Base-by-base conservation (phyloP, 495 filamentous ascomycete genomes). In the Coniosporium apollinis region DNA sequence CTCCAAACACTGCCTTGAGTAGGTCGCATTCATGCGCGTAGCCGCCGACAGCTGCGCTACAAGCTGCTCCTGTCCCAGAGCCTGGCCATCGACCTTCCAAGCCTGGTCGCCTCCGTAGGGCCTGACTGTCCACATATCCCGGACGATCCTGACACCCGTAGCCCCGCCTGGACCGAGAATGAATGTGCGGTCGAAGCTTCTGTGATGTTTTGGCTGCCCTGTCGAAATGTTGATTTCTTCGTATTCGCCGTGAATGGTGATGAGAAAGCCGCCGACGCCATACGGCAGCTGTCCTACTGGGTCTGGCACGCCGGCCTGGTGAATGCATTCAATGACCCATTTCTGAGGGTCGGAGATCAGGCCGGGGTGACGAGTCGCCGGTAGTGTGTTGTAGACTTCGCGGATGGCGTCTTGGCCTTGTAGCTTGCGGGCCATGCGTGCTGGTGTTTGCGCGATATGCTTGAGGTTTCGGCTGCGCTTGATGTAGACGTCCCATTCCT, bases 171-270 rank as follows among this genome's bases (percentile, higher is more conserved):
- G 84, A 1, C 83, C 82, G 14, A 96, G 62, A 28, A 86, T 61
- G 45, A 96, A 84, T 0, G 73, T 82, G 16, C 87, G 73, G 41
- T 87, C 79, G 57, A 94, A 96, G 44, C 77, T 82, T 41, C 87
- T 76, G 3, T 52, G 61, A 37, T 67, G 65, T 19, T 69, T 66
- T 14, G 48, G 60, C 37, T 71, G 67, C 22, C 67, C 56, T 4
- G 46, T 56, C 5, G 60, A 48, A n/a, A 54, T 42, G 45, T 76
- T 67, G 5, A 71, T 54, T 44, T 96, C 87, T 28, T 89, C 72
- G 38, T 81, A 92, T 45, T 86, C 77, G 36, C 85, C 80, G 42
- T 87, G 76, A 21, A 89, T 66, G 29, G 68, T 79, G 47, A 92
- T 72, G 15, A 85, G 65, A 39, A 93, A 65, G 19, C 86, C 86